Evolutionary conservation across 1,284 basidiomycete genomes (phyloP).

Genomic region (Cystobasidium pallidum): DNA sequence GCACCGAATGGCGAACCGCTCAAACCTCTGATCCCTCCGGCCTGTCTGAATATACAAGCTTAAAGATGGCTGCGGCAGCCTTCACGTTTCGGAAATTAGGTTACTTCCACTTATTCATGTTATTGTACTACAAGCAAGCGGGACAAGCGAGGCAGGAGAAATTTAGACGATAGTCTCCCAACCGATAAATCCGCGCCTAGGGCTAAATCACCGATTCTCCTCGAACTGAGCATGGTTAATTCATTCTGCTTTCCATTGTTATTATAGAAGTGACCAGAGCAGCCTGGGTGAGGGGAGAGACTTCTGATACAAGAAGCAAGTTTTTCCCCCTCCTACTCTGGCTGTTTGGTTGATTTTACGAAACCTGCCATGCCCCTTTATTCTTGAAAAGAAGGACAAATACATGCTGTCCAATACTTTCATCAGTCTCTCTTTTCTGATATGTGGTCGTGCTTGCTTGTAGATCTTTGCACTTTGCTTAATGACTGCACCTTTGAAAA

Average conservation of each 20-base stretch:
- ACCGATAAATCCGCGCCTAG: too few species aligned
- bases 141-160: too few species aligned
- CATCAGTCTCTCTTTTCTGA: neutral
- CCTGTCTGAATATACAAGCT: neutral
- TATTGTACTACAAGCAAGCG: neutral
- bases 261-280: neutral
- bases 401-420: conserved; percentile 28
- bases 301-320: conserved; percentile 1
- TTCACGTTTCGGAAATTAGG: neutral
- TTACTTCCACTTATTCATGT: neutral
- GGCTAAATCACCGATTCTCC: too few species aligned
- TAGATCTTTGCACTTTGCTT: neutral
- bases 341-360: neutral
- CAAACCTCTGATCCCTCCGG: neutral
- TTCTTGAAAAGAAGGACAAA: conserved; percentile 26
- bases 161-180: too few species aligned
- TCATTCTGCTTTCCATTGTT: neutral
- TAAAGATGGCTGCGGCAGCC: neutral
- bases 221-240: neutral
- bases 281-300: neutral
- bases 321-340: neutral
- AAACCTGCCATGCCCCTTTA: neutral
- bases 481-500: neutral
- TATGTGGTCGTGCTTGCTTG: neutral
- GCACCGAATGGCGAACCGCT: neutral